Percentiles rank a stretch among this genome's conserved stretches.
These are phyloP conservation scores for Colletotrichum theobromicola DNA, from an alignment of 2,329 filamentous ascomycete species.

Conservation along the genomic window DNA sequence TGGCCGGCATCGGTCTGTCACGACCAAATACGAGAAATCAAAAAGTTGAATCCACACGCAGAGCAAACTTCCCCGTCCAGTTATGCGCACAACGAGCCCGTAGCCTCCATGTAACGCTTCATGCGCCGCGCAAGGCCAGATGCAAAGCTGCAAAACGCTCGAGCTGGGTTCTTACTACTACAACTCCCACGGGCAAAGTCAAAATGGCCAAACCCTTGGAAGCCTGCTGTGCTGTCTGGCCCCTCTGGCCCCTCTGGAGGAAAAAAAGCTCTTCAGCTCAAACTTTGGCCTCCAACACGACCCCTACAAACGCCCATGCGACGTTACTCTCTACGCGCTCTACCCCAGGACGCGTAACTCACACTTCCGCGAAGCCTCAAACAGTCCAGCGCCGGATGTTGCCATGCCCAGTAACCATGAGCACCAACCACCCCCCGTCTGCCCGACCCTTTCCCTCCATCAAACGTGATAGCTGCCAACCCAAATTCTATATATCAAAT, in stretches of 20 bases:
- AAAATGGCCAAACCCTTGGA: not conserved
- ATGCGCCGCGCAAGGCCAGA: not conserved
- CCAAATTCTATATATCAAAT: slow-evolving; percentile 7
- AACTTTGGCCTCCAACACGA: not conserved
- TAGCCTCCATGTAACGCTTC: not conserved
- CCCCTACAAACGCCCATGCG: not conserved
- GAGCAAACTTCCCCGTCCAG: not conserved
- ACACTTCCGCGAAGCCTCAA: not conserved
- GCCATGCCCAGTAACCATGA: not conserved
- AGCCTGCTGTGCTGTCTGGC: not conserved
- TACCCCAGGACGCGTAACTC: slow-evolving; percentile 5
- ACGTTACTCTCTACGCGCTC: not conserved
- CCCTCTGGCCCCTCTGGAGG: not conserved
- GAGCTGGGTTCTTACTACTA: not conserved
- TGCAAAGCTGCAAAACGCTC: not conserved
- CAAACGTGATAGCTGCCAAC: slow-evolving; percentile 12
- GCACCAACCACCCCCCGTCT: not conserved
- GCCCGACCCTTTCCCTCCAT: not conserved
- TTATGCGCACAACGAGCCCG: not conserved
- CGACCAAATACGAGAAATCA: not conserved
- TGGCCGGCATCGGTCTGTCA: not conserved
- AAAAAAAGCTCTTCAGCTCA: not conserved
- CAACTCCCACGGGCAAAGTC: not conserved
- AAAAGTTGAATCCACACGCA: not conserved
- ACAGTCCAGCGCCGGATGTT: slow-evolving; percentile 4